These are phyloP conservation scores for Saturnispora bothae DNA, from an alignment of 805 yeast genomes.

Conservation along the genomic window DNA sequence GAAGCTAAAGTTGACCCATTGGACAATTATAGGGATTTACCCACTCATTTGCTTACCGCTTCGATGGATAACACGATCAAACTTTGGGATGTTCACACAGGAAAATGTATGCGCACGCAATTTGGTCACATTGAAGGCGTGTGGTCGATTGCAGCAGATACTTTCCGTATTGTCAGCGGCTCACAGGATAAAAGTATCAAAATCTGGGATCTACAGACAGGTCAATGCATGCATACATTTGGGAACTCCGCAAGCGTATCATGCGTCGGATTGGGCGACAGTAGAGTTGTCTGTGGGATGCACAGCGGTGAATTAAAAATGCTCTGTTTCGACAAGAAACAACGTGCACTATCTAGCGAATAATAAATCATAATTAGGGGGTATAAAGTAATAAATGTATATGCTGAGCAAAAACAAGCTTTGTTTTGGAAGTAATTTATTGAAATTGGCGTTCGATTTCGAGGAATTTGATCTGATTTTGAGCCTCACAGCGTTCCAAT, in stretches of 20 bases:
- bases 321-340: conserved; percentile 53
- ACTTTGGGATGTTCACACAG: conserved; percentile 81
- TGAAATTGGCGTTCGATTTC: neutral
- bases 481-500: neutral
- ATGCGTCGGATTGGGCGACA: conserved; percentile 81
- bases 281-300: conserved; percentile 81
- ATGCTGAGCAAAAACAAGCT: too few species aligned
- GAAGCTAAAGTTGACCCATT: too few species aligned
- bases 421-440: too few species aligned
- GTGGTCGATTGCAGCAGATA: conserved; percentile 94
- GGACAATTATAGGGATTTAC: conserved; percentile 33
- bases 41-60: conserved; percentile 78
- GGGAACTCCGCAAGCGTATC: conserved; percentile 53
- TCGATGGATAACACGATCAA: conserved; percentile 90
- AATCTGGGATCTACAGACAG: conserved; percentile 94
- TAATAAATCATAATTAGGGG: too few species aligned
- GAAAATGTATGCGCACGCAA: conserved; percentile 84
- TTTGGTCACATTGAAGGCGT: conserved; percentile 98
- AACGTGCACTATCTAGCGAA: neutral
- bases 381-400: too few species aligned
- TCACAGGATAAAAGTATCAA: conserved; percentile 85
- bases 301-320: conserved; percentile 82
- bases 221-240: conserved; percentile 89
- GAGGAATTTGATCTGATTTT: neutral
- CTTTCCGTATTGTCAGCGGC: conserved; percentile 87